A percentile compares a stretch with the other conserved stretches of the same genome.
These are phyloP conservation scores for Phytophthora pistaciae DNA, from an alignment of 352 stramenopile species.

Conservation along the genomic window DNA sequence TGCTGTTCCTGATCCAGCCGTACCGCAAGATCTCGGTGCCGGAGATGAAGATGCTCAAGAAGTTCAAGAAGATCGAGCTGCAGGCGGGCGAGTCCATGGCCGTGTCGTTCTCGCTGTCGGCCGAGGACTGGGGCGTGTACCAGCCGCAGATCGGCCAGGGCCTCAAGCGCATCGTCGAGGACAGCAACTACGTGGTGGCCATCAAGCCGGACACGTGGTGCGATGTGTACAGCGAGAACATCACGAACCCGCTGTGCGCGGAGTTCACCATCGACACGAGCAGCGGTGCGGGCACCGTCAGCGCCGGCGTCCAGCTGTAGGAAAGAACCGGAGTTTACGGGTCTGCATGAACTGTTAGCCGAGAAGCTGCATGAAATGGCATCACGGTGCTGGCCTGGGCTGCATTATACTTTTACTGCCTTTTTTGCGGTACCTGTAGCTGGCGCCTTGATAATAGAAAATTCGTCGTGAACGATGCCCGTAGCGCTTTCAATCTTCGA, in stretches of 20 bases:
- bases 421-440: neutral
- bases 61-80: slow-evolving; percentile 83
- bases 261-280: slow-evolving; percentile 46
- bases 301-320: slow-evolving; percentile 18
- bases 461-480: slow-evolving; percentile 2
- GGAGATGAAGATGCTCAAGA: slow-evolving; percentile 85
- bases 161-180: slow-evolving; percentile 60
- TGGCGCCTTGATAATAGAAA: slow-evolving; percentile 40
- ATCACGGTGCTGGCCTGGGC: neutral
- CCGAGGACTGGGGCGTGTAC: slow-evolving; percentile 70
- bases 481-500: neutral
- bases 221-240: slow-evolving; percentile 56
- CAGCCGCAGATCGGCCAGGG: slow-evolving; percentile 56
- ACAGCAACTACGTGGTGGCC: slow-evolving; percentile 70
- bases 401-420: neutral
- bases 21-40: slow-evolving; percentile 69
- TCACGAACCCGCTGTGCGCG: slow-evolving; percentile 49
- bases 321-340: neutral
- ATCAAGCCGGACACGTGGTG: slow-evolving; percentile 78
- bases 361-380: neutral
- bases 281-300: slow-evolving; percentile 25
- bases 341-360: neutral
- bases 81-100: slow-evolving; percentile 43
- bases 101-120: slow-evolving; percentile 57
- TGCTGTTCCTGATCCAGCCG: slow-evolving; percentile 82